Conservation (phyloP, 306 rosid genomes). For the Astragalus glycyphyllos region DNA sequence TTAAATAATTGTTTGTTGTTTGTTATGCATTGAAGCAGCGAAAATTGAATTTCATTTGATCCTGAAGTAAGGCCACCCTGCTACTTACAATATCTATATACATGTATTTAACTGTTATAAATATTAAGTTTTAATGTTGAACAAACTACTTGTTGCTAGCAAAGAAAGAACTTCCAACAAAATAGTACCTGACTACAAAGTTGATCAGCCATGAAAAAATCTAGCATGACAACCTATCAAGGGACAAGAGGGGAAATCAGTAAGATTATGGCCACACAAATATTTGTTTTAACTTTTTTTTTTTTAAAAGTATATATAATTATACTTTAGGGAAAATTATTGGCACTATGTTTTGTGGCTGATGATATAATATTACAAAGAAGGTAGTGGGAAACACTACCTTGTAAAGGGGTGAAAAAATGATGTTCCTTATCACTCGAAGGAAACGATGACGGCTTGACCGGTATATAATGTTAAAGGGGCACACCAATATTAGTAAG, state of each 20-base stretch:
- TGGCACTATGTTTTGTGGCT: slow-evolving; percentile 37
- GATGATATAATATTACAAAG: slow-evolving; percentile 28
- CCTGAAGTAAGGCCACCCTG: too few species aligned
- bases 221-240: slow-evolving; percentile 93
- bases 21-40: too few species aligned
- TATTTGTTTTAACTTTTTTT: slow-evolving; percentile 1
- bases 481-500: slow-evolving; percentile 68
- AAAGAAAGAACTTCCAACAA: not conserved
- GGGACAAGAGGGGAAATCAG: slow-evolving; percentile 26
- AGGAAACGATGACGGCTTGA: slow-evolving; percentile 86
- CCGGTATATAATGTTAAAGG: slow-evolving; percentile 73
- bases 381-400: slow-evolving; percentile 53
- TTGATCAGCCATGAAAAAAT: slow-evolving; percentile 99
- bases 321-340: slow-evolving; percentile 26
- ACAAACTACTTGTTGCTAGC: not conserved
- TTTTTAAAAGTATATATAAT: not conserved
- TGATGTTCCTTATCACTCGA: slow-evolving; percentile 82
- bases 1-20: too few species aligned
- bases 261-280: slow-evolving; percentile 38
- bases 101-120: not conserved
- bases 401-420: slow-evolving; percentile 94
- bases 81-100: too few species aligned
- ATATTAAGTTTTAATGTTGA: not conserved
- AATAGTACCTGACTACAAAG: slow-evolving; percentile 93
- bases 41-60: too few species aligned